These are phyloP conservation scores for Tylopilus sp. DNA, from an alignment of 1,284 basidiomycete genomes.

Conservation along the genomic window DNA sequence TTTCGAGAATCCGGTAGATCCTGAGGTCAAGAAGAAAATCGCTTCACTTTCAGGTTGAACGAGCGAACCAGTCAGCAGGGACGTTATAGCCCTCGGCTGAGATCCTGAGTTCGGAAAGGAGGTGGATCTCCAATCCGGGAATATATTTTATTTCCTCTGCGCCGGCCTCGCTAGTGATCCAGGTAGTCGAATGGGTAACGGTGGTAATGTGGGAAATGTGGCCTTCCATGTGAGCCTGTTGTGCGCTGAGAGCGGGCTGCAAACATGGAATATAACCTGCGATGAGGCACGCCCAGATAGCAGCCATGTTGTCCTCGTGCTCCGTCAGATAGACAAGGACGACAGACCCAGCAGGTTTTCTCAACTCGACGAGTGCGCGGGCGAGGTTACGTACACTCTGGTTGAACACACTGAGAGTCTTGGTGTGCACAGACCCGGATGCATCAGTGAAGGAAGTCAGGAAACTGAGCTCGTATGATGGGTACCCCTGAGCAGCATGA, in stretches of 20 bases:
- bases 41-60: slow-evolving; percentile 38
- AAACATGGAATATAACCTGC: slow-evolving; percentile 41
- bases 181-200: slow-evolving; percentile 31
- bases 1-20: slow-evolving; percentile 42
- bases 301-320: slow-evolving; percentile 42
- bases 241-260: slow-evolving; percentile 39
- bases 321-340: slow-evolving; percentile 39
- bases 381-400: slow-evolving; percentile 33
- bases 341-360: slow-evolving; percentile 39
- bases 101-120: slow-evolving; percentile 30
- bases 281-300: slow-evolving; percentile 37
- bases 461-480: slow-evolving; percentile 37
- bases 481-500: slow-evolving; percentile 28
- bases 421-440: slow-evolving; percentile 35
- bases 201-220: slow-evolving; percentile 33
- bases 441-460: slow-evolving; percentile 41
- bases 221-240: slow-evolving; percentile 36
- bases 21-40: slow-evolving; percentile 40
- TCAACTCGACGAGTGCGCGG: slow-evolving; percentile 25
- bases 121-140: slow-evolving; percentile 33
- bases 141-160: slow-evolving; percentile 35
- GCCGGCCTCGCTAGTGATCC: slow-evolving; percentile 36
- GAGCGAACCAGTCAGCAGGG: slow-evolving; percentile 21
- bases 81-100: slow-evolving; percentile 21
- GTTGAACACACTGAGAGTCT: slow-evolving; percentile 34